Evolutionary conservation across 2,329 filamentous ascomycete species (phyloP).

Genomic region (Xylaria sp.): DNA sequence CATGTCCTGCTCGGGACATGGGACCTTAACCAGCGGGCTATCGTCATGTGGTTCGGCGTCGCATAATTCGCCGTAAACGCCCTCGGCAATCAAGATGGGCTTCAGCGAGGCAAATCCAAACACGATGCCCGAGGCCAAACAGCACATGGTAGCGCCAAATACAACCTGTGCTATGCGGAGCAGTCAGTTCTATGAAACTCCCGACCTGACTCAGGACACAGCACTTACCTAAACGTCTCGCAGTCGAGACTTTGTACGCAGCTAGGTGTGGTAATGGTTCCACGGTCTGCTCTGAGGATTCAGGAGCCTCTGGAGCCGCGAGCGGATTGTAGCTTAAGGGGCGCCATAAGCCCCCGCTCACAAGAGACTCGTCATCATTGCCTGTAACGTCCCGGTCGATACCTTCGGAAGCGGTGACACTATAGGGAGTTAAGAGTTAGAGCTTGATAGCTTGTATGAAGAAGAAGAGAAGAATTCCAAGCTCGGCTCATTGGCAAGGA

Average conservation of each 20-base stretch:
- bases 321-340: constrained; percentile 49
- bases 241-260: constrained; percentile 49
- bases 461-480: neutral
- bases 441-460: neutral
- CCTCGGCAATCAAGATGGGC: constrained; percentile 68
- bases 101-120: constrained; percentile 75
- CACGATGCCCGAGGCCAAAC: constrained; percentile 72
- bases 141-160: constrained; percentile 72
- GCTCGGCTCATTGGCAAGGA: neutral
- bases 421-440: constrained; percentile 14
- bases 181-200: neutral
- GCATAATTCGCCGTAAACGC: constrained; percentile 67
- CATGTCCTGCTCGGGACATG: constrained; percentile 65
- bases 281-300: constrained; percentile 43
- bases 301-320: constrained; percentile 44
- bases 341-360: constrained; percentile 45
- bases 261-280: constrained; percentile 47
- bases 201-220: neutral
- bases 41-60: constrained; percentile 57
- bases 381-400: constrained; percentile 52
- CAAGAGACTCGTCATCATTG: constrained; percentile 36
- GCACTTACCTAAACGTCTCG: constrained; percentile 48
- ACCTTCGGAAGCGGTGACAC: constrained; percentile 55
- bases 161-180: constrained; percentile 66
- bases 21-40: constrained; percentile 44